phyloP scores from a whole-genome alignment of 768 basidiomycete genomes.

The Dentipellis fragilis region DNA sequence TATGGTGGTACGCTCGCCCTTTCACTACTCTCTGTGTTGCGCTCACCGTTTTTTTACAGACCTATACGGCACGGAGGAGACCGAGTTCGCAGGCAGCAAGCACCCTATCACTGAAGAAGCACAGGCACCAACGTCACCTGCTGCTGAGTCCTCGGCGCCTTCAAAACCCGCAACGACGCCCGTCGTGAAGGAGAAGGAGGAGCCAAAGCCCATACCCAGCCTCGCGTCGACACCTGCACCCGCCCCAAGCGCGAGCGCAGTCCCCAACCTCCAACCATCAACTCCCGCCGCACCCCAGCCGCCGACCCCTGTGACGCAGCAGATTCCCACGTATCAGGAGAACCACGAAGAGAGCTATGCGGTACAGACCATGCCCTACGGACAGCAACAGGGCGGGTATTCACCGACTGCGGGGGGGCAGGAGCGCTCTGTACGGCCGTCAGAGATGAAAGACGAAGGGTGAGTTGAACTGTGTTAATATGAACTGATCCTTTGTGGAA shows the following conservation, averaged over 20 bases:
- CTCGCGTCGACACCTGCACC: slow-evolving; percentile 2
- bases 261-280: neutral
- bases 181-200: slow-evolving; percentile 1
- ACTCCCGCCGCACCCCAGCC: neutral
- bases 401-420: slow-evolving; percentile 21
- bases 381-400: slow-evolving; percentile 24
- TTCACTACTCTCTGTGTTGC: neutral
- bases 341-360: slow-evolving; percentile 19
- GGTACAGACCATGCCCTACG: slow-evolving; percentile 2
- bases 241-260: slow-evolving; percentile 9
- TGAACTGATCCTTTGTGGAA: slow-evolving; percentile 15
- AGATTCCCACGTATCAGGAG: slow-evolving; percentile 15
- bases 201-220: slow-evolving; percentile 18
- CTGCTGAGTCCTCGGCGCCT: slow-evolving; percentile 4
- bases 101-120: slow-evolving; percentile 14
- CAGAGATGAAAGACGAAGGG: slow-evolving; percentile 97
- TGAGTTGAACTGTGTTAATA: slow-evolving; percentile 35
- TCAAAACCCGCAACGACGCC: neutral
- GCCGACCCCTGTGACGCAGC: slow-evolving; percentile 4
- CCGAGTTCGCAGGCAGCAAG: slow-evolving; percentile 37
- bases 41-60: slow-evolving; percentile 18
- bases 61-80: slow-evolving; percentile 55
- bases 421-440: slow-evolving; percentile 61
- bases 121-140: slow-evolving; percentile 5
- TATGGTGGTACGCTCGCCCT: slow-evolving; percentile 61